phyloP scores from a whole-genome alignment of 2,329 filamentous ascomycete species.

The Tolypocladium tundrense region DNA sequence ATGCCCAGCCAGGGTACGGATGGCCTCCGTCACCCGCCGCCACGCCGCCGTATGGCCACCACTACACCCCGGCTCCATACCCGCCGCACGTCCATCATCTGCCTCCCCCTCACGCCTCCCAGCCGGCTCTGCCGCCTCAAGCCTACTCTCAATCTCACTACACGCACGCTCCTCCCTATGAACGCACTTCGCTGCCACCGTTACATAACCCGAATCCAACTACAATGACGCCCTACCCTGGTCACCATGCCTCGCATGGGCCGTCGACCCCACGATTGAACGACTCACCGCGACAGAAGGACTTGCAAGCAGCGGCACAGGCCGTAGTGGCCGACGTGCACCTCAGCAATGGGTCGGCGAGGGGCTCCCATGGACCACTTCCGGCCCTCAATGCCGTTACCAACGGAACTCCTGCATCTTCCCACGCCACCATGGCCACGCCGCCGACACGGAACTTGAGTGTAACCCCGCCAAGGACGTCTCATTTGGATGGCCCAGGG shows the following conservation, averaged over 20 bases:
- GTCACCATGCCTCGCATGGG: slow-evolving; percentile 19
- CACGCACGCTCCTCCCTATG: slow-evolving; percentile 13
- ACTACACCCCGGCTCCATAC: slow-evolving; percentile 30
- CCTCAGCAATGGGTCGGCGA: slow-evolving; percentile 19
- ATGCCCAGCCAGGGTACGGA: slow-evolving; percentile 32
- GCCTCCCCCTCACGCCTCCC: slow-evolving; percentile 17
- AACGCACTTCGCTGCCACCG: slow-evolving; percentile 26
- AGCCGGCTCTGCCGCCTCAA: slow-evolving; percentile 15
- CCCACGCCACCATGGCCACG: slow-evolving; percentile 23
- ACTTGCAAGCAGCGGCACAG: slow-evolving; percentile 33
- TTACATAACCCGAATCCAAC: slow-evolving; percentile 21
- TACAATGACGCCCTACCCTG: slow-evolving; percentile 18
- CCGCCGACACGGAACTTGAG: slow-evolving; percentile 36
- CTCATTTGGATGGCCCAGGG: slow-evolving; percentile 20
- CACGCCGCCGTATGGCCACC: slow-evolving; percentile 43
- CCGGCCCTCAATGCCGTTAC: slow-evolving; percentile 28
- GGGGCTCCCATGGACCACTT: slow-evolving; percentile 32
- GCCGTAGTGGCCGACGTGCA: slow-evolving; percentile 30
- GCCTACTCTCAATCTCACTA: slow-evolving; percentile 19
- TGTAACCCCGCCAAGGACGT: slow-evolving; percentile 36
- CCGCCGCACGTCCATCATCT: slow-evolving; percentile 17
- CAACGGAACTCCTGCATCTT: slow-evolving; percentile 14
- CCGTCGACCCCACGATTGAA: slow-evolving; percentile 23
- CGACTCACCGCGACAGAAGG: slow-evolving; percentile 34
- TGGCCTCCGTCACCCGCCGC: slow-evolving; percentile 48